Percentiles rank a stretch among this genome's conserved stretches.
phyloP scores from a whole-genome alignment of 768 basidiomycete genomes.

The Rhizopogon sp. region DNA sequence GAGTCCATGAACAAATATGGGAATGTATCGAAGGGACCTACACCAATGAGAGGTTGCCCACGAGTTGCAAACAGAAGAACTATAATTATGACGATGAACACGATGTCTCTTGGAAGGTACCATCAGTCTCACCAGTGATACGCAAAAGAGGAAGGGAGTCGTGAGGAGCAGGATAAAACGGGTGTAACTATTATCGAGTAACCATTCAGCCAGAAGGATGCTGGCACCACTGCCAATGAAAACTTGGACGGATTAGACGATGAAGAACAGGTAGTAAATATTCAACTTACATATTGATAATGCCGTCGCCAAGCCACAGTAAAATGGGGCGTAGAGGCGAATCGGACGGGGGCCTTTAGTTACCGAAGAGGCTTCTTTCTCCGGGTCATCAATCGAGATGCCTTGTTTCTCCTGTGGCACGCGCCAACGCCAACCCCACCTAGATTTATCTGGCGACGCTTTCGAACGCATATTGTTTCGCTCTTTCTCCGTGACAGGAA shows the following conservation, averaged over 20 bases:
- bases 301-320: constrained; percentile 61
- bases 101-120: not conserved
- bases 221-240: constrained; percentile 62
- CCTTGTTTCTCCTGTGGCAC: constrained; percentile 26
- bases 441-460: constrained; percentile 2
- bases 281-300: constrained; percentile 53
- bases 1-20: not conserved
- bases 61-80: constrained; percentile 73
- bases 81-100: constrained; percentile 20
- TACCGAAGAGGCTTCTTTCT: constrained; percentile 41
- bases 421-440: constrained; percentile 42
- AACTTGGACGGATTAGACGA: constrained; percentile 35
- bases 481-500: constrained; percentile 17
- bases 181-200: constrained; percentile 52
- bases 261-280: not conserved
- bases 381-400: constrained; percentile 19
- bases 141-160: constrained; percentile 68
- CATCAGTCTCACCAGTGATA: constrained; percentile 53
- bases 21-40: constrained; percentile 27
- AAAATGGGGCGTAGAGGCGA: constrained; percentile 68
- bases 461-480: not conserved
- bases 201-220: constrained; percentile 60
- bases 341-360: constrained; percentile 35
- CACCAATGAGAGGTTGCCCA: constrained; percentile 59
- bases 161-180: constrained; percentile 66